Evolutionary conservation across 2,329 filamentous ascomycete species (phyloP), one percentile per base, ranked within the genome.

Genomic region (Beauveria scarabaeidicola): DNA sequence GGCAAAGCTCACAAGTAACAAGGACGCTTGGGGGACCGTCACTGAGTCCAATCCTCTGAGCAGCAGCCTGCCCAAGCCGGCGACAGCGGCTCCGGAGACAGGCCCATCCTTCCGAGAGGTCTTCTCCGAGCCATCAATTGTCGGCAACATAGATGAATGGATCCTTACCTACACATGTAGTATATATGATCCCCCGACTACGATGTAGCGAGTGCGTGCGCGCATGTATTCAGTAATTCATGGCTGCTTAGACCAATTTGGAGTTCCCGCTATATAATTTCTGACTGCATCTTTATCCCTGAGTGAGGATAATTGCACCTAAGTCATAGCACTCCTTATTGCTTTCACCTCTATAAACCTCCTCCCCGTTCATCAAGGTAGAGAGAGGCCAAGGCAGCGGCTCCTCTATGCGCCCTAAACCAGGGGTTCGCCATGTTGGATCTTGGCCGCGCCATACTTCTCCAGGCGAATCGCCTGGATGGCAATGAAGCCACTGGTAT

Each of bases 391-490:
- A 58, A 44, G 47, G 38, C 48, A 59, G 48, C 56, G 48, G 23
- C 57, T 53, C 57, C 40, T 47, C 40, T 40, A 43, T 32, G 17
- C 25, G 17, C 47, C 47, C 27, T 50, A 50, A 52, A 52, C 32
- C 19, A 67, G 84, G 65, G 61, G 79, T 73, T 75, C 63, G 58
- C 69, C 69, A 40, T 72, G 65, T 64, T 66, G 65, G 52, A 69
- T 69, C 69, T 72, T 74, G 51, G 62, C 58, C 29, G 27, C 62
- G 27, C 69, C 69, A 32, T 72, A 72, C 66, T 75, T 86, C 74
- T 84, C 76, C 53, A 88, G 74, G 48, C 83, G 78, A 64, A 88
- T 88, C 64, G 83, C 83, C 68, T 93, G 80, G 66, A 91, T 86
- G 57, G 79, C 80, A 69, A 93, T 85, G 69, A 87, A 86, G 27